These are phyloP conservation scores for Protea cynaroides DNA, from an alignment of 164 flowering plant genomes.

Conservation along the genomic window DNA sequence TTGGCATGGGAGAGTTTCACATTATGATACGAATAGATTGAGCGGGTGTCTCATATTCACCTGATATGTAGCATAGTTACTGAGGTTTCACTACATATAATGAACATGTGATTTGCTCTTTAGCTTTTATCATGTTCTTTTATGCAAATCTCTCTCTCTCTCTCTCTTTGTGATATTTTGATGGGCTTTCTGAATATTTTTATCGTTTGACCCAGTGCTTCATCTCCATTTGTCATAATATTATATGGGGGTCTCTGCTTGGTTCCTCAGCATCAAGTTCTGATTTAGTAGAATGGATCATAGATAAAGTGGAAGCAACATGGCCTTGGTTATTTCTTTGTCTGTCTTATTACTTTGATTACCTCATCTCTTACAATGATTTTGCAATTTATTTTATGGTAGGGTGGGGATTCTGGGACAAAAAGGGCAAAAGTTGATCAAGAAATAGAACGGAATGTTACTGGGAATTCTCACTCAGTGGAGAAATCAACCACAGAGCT, in stretches of 20 bases:
- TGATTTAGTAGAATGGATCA: neutral
- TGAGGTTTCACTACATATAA: too few relatives aligned
- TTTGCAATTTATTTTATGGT: conserved; percentile 9
- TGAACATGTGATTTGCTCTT: too few relatives aligned
- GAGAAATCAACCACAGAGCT: conserved; percentile 22
- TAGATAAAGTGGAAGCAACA: neutral
- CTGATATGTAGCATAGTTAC: too few relatives aligned
- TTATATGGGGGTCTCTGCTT: neutral
- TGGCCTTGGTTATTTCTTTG: neutral
- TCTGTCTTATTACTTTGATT: neutral
- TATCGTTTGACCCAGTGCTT: too few relatives aligned
- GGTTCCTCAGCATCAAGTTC: neutral
- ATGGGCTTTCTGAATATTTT: too few relatives aligned
- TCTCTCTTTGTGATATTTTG: too few relatives aligned
- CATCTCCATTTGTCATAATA: too few relatives aligned
- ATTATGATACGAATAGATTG: too few relatives aligned
- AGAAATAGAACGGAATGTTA: conserved; percentile 34
- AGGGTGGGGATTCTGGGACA: conserved; percentile 63
- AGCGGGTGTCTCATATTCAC: too few relatives aligned
- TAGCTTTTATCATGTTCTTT: too few relatives aligned
- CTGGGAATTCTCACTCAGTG: conserved; percentile 19
- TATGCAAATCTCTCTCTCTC: too few relatives aligned
- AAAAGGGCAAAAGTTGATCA: conserved; percentile 63
- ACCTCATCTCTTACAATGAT: neutral
- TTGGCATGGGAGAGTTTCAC: too few relatives aligned